phyloP scores from a whole-genome alignment of 2,329 filamentous ascomycete genomes.

The Thielaviopsis musarum region DNA sequence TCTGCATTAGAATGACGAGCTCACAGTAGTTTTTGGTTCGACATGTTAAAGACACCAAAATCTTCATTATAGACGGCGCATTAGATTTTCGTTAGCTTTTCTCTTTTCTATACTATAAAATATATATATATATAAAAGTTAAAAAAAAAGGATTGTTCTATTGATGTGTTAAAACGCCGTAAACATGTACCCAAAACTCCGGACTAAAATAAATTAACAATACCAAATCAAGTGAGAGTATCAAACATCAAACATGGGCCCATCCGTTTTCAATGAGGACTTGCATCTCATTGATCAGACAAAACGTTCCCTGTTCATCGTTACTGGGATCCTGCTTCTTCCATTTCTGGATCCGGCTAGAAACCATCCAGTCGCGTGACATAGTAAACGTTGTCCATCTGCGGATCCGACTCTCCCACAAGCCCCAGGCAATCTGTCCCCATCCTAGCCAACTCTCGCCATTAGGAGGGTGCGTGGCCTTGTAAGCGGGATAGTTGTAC shows the following conservation, averaged over 20 bases:
- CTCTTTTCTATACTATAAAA: background rate
- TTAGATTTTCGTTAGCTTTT: too few species aligned
- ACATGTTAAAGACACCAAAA: too few species aligned
- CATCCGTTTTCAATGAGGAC: conserved; percentile 39
- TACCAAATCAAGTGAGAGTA: background rate
- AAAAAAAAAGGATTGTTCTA: background rate
- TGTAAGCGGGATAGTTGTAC: conserved; percentile 39
- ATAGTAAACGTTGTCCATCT: conserved; percentile 23
- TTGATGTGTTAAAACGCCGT: background rate
- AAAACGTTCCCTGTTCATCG: conserved; percentile 31
- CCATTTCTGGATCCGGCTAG: conserved; percentile 24
- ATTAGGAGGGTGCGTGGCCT: conserved; percentile 24
- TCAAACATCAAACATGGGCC: conserved; percentile 31
- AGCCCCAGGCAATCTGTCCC: conserved; percentile 31
- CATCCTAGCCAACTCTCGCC: conserved; percentile 29
- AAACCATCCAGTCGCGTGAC: conserved; percentile 19
- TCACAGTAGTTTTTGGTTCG: too few species aligned
- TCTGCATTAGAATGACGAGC: too few species aligned
- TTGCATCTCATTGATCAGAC: conserved; percentile 45
- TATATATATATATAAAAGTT: background rate
- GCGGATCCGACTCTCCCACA: conserved; percentile 40
- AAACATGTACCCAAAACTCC: background rate
- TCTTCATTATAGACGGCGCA: too few species aligned
- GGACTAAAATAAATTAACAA: background rate
- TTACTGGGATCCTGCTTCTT: conserved; percentile 20